Percentiles rank a stretch among this genome's conserved stretches.
phyloP scores from a whole-genome alignment of 129 eudicot genomes.

The Mikania micrantha region DNA sequence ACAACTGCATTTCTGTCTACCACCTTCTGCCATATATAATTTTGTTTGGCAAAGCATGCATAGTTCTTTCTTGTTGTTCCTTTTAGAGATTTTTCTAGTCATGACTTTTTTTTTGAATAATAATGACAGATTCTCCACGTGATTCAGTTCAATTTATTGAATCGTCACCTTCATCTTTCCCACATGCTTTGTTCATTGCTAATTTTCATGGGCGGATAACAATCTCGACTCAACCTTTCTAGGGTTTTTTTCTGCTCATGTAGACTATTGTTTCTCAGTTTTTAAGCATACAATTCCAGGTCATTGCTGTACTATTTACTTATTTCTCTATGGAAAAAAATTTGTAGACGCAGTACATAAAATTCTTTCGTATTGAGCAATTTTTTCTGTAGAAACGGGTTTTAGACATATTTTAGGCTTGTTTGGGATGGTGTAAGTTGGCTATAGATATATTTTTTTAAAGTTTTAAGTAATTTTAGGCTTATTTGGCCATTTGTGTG shows the following conservation, averaged over 20 bases:
- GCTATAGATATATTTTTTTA: no score
- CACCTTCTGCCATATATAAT: not conserved
- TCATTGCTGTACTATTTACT: not conserved
- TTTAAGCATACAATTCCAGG: not conserved
- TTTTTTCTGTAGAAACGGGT: no score
- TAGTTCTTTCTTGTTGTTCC: not conserved
- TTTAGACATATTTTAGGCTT: no score
- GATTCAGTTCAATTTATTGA: conserved; percentile 97
- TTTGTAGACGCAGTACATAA: not conserved
- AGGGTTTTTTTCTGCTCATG: conserved; percentile 27
- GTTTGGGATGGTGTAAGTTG: no score
- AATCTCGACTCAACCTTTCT: conserved; percentile 87
- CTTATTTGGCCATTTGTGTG: not conserved
- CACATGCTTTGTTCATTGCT: conserved; percentile 82
- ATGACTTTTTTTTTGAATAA: not conserved
- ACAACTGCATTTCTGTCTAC: not conserved
- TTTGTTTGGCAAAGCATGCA: conserved; percentile 5
- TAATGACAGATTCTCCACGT: conserved; percentile 84
- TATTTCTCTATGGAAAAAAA: not conserved
- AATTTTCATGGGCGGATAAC: conserved; percentile 93
- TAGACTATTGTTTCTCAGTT: not conserved
- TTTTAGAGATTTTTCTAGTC: no score
- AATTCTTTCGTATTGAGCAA: not conserved
- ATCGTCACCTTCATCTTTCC: conserved; percentile 94
- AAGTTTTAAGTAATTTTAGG: no score